Evolutionary conservation across 805 yeast species (phyloP), one percentile per base, ranked within the genome.

Genomic region (Maudiozyma pseudohumilis): DNA sequence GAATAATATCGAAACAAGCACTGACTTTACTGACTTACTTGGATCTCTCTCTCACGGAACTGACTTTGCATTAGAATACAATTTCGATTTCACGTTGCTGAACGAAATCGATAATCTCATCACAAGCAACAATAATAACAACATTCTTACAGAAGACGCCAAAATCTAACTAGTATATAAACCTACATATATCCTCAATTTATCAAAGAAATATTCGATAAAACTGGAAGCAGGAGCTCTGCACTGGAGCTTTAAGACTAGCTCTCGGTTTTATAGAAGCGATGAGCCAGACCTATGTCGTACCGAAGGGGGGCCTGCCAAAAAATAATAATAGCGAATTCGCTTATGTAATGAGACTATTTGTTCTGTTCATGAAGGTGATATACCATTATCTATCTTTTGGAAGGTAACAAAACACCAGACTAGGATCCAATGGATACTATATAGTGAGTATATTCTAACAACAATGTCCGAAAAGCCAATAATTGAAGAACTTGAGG

Each of bases 51-150:
- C 55, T 10, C 46, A 53, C 33, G 58, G 59, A 26, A 53, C 49
- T 19, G 53, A 53, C 39, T 53, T 55, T 38, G 53, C 55, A 4
- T 38, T 55, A n/a, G 58, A 53, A 38, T 53, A 53, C 21, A 53
- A 55, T 39, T 50, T 55, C 31, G 59, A 55, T 37, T 52, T 55
- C 28, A 55, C 56, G 2, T 42, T 55, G 20, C 28, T 55, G 20
- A 55, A 55, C 35, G 58, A 53, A 38, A 55, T 55, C 26, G 59
- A 55, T 40, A 53, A 47, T 11, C 37, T 52, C 15, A 51, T 53
- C 20, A 55, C 47, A 17, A 38, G 41, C 13, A 37, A 36, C 16
- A 16, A 22, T 12, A 36, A 13, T 17, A 12, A 28, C 12, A 28
- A n/a, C 4, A 4, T n/a, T 6, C 19, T 28, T 6, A 15, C 31